phyloP scores from a whole-genome alignment of 2,329 filamentous ascomycete genomes.

The Epichloe uncinata region DNA sequence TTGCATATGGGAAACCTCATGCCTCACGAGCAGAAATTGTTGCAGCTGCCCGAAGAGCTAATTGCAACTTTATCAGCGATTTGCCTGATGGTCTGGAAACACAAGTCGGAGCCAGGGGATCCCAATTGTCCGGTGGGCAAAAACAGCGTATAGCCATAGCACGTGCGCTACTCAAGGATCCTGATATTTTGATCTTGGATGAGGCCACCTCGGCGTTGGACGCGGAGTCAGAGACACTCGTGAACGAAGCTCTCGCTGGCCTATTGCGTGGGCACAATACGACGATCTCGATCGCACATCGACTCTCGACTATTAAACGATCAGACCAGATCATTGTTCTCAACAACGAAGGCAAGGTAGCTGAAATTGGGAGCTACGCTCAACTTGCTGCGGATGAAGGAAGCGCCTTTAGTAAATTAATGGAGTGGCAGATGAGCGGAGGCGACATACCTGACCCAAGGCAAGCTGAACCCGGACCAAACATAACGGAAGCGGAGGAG shows the following conservation, averaged over 20 bases:
- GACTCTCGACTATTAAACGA: constrained; percentile 90
- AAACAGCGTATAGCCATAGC: constrained; percentile 98
- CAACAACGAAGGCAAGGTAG: constrained; percentile 72
- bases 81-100: constrained; percentile 95
- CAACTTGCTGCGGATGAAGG: constrained; percentile 58
- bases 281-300: constrained; percentile 93
- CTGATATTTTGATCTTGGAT: constrained; percentile 92
- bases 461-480: constrained; percentile 18
- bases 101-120: constrained; percentile 79
- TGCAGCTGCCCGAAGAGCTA: constrained; percentile 76
- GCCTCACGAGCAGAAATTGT: constrained; percentile 73
- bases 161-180: constrained; percentile 83
- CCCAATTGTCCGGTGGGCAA: constrained; percentile 88
- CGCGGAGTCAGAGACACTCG: constrained; percentile 90
- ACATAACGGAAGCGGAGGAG: constrained; percentile 38
- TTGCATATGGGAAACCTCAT: constrained; percentile 74
- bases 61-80: constrained; percentile 93
- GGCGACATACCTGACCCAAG: constrained; percentile 45
- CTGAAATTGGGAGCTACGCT: constrained; percentile 75
- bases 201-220: constrained; percentile 94
- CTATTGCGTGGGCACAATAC: constrained; percentile 82
- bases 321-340: constrained; percentile 92
- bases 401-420: constrained; percentile 85
- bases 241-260: constrained; percentile 75
- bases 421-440: constrained; percentile 98